Evolutionary conservation across 2,329 filamentous ascomycete species (phyloP), one percentile per base, ranked within the genome.

Genomic region (Colletotrichum lupini): DNA sequence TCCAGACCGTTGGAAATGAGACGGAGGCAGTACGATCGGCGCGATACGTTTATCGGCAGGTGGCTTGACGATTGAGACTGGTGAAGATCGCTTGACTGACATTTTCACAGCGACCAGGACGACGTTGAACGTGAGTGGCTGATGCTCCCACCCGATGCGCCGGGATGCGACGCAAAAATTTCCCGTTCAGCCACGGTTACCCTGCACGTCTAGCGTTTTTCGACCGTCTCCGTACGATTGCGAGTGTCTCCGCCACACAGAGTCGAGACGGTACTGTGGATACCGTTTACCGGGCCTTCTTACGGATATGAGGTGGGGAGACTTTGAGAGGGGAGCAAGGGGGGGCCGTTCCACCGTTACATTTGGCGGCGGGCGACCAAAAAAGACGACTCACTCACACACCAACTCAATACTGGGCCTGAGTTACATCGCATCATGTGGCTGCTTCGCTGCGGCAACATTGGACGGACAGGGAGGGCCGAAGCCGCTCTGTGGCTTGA

Each of bases 341-440:
- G 35, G 70, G 71, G 67, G 19, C 66, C 67, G 71, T 73, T 73
- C 61, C 67, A 73, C 60, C 71, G 71, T 73, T 73, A 42, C 71
- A 71, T 71, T 61, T 62, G 67, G 56, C 71, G 57, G 28, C 67
- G 67, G 61, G 67, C 35, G 26, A 35, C 67, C 22, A 42, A 16
- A n/a, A 52, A 16, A 7, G 59, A 49, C 37, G 24, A 30, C 32
- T 60, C 46, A 57, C 32, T 30, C 67, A 22, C 42, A 59, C 67
- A 55, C 55, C 26, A 19, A 30, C 60, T 42, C 55, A 59, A 61
- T 49, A 22, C 35, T 61, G 46, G 68, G 57, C 35, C 58, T 9
- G 60, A 52, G 69, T 68, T 68, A 59, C 69, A 70, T 66, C 35
- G 67, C 67, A 65, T 65, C 67, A 73, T 65, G 71, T 70, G 71